Percentiles rank a stretch among this genome's conserved stretches.
These are phyloP conservation scores for Calonectria pauciramosa DNA, from an alignment of 2,329 filamentous ascomycete genomes.

Conservation along the genomic window DNA sequence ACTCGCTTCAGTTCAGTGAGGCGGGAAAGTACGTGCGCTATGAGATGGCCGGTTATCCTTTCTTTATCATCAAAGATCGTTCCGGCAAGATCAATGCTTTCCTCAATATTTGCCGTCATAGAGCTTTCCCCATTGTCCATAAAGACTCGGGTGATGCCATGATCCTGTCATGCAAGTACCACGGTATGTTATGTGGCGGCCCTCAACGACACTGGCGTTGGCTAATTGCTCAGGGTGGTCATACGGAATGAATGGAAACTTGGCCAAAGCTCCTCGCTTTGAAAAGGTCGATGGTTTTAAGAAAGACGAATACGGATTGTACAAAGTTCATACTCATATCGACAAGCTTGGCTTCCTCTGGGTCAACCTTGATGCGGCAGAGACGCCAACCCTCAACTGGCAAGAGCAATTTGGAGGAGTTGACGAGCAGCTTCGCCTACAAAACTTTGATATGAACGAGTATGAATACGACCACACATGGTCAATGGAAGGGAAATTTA, in stretches of 20 bases:
- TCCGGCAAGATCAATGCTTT: slow-evolving; percentile 68
- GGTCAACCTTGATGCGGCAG: slow-evolving; percentile 65
- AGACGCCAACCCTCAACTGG: slow-evolving; percentile 60
- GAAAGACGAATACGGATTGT: slow-evolving; percentile 65
- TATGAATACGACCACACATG: slow-evolving; percentile 70
- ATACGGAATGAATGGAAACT: slow-evolving; percentile 67
- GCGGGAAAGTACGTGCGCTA: slow-evolving; percentile 68
- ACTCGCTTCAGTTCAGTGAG: slow-evolving; percentile 62
- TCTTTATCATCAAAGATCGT: slow-evolving; percentile 64
- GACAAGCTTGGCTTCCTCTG: slow-evolving; percentile 68
- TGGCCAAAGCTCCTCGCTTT: slow-evolving; percentile 72
- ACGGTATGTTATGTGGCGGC: slow-evolving; percentile 53
- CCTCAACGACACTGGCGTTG: neutral
- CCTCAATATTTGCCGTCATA: slow-evolving; percentile 72
- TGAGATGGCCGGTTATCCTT: slow-evolving; percentile 66
- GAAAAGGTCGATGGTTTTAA: slow-evolving; percentile 68
- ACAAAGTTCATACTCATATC: slow-evolving; percentile 65
- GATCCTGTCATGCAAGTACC: slow-evolving; percentile 71
- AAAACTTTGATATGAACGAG: slow-evolving; percentile 58
- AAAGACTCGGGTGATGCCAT: slow-evolving; percentile 62
- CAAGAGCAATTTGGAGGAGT: slow-evolving; percentile 62
- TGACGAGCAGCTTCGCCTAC: slow-evolving; percentile 59
- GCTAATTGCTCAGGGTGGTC: slow-evolving; percentile 57
- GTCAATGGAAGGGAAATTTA: slow-evolving; percentile 67
- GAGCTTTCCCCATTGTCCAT: slow-evolving; percentile 69